Base-by-base conservation (phyloP, 2,329 filamentous ascomycete species). In the Oidium heveae region DNA sequence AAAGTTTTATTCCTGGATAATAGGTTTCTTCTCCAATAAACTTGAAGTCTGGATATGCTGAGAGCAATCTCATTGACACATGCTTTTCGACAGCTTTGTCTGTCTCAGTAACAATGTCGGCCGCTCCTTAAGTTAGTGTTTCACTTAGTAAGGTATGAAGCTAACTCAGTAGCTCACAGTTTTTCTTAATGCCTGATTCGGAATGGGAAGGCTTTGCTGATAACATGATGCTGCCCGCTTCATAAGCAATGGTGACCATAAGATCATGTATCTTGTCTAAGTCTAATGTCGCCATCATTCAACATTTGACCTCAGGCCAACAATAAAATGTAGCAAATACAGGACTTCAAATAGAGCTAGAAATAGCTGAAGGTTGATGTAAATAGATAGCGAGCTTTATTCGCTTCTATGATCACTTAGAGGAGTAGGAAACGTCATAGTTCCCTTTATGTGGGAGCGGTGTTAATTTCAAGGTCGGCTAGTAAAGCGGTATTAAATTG, bases 21-120 rank as follows among this genome's bases (percentile, higher is more conserved):
- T 86, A 83, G 32, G 83, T 86, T 68, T 89, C 84, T 64, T 86
- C 82, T 64, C 82, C 82, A 66, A 86, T 77, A 66, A 86, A 85
- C 59, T 72, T 66, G 62, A 74, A 75, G 57, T 64, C 59, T 0
- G 79, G 79, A 64, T 78, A 81, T 18, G 69, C 66, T 16, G 67
- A 58, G 3, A 67, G 68, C 15, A 83, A 72, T 41, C 70, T 70
- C 15, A 68, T 64, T 7, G 72, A 74, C 55, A 82, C 75, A 69
- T 79, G 76, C 54, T 71, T 69, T 65, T 83, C 79, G 54, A 83
- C 77, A 13, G 75, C 77, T 63, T 77, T 72, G 67, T 83, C 79
- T 20, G 76, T 75, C 63, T 82, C 79, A 24, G 79, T 83, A 44
- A 83, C 79, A 53, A 83, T 75, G 63, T 83, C 79, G 61, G 76